These are phyloP conservation scores for Xylariaceae sp. DNA, from an alignment of 2,329 filamentous ascomycete genomes.

Conservation along the genomic window DNA sequence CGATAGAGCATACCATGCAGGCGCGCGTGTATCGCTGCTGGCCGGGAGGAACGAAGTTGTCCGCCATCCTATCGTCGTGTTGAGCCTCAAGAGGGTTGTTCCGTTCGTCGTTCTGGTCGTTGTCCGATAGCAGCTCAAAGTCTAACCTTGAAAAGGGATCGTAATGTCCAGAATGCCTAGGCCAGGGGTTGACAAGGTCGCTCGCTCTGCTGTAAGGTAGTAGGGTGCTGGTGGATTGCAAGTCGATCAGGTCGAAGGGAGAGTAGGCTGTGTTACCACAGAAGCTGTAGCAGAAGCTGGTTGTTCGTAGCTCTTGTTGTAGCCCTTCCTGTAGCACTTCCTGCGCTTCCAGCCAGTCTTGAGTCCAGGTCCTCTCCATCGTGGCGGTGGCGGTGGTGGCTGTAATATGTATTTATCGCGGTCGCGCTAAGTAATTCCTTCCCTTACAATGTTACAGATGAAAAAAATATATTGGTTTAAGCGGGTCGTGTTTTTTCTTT, in stretches of 20 bases:
- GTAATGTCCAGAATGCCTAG: background rate
- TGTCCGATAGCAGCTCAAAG: background rate
- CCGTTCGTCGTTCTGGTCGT: background rate
- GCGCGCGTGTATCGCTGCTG: conserved; percentile 89
- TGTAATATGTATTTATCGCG: conserved; percentile 16
- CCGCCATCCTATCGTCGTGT: conserved; percentile 46
- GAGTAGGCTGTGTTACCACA: conserved; percentile 2
- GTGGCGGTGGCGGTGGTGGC: background rate
- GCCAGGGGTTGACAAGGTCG: too few relatives aligned
- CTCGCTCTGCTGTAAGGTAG: background rate
- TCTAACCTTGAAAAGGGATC: background rate
- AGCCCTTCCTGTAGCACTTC: background rate
- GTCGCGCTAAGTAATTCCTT: background rate
- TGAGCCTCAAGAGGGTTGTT: background rate
- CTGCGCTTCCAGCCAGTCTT: background rate
- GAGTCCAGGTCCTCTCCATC: background rate
- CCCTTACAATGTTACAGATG: background rate
- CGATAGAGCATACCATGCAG: conserved; percentile 98
- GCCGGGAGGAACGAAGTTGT: conserved; percentile 73
- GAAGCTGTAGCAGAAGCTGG: background rate
- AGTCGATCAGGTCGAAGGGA: conserved; percentile 8
- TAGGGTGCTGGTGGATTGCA: background rate
- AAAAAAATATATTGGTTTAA: background rate
- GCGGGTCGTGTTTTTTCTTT: background rate
- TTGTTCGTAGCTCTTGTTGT: background rate